Evolutionary conservation across 805 yeast genomes (phyloP).

Genomic region (Candida parachauliodes): DNA sequence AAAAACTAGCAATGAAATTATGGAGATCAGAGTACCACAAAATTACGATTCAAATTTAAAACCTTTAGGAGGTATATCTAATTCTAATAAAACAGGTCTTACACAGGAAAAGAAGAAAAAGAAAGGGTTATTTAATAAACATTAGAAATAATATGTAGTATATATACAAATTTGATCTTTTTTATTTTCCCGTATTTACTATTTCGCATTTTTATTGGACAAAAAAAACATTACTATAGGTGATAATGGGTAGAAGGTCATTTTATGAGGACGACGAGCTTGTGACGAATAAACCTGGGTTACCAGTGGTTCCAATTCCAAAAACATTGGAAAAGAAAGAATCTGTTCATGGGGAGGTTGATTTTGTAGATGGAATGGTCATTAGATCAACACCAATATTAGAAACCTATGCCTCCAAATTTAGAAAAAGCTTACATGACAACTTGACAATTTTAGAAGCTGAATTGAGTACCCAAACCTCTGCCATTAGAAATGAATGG

Average conservation of each 20-base stretch:
- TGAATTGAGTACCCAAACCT: constrained; percentile 43
- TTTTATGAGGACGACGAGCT: constrained; percentile 54
- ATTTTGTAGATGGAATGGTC: constrained; percentile 51
- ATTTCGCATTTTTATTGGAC: constrained; percentile 7
- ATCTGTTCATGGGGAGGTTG: constrained; percentile 35
- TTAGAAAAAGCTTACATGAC: constrained; percentile 37
- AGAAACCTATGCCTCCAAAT: constrained; percentile 38
- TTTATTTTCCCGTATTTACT: too few species aligned
- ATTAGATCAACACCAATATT: constrained; percentile 47
- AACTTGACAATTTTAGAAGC: constrained; percentile 37
- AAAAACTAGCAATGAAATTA: constrained; percentile 14
- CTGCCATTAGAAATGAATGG: constrained; percentile 46
- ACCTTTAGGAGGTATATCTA: constrained; percentile 28
- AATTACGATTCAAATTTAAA: constrained; percentile 17
- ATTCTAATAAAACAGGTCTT: constrained; percentile 12
- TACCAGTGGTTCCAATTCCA: constrained; percentile 31
- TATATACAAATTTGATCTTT: neutral
- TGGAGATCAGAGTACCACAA: constrained; percentile 5
- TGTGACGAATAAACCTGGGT: constrained; percentile 47
- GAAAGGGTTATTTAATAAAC: constrained; percentile 26
- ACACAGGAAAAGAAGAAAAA: constrained; percentile 17
- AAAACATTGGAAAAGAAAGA: constrained; percentile 36
- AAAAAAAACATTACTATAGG: neutral
- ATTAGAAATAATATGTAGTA: constrained; percentile 2
- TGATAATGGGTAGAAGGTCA: constrained; percentile 28